Evolutionary conservation across 331 rosid species (phyloP).

Genomic region (Cydonia oblonga): DNA sequence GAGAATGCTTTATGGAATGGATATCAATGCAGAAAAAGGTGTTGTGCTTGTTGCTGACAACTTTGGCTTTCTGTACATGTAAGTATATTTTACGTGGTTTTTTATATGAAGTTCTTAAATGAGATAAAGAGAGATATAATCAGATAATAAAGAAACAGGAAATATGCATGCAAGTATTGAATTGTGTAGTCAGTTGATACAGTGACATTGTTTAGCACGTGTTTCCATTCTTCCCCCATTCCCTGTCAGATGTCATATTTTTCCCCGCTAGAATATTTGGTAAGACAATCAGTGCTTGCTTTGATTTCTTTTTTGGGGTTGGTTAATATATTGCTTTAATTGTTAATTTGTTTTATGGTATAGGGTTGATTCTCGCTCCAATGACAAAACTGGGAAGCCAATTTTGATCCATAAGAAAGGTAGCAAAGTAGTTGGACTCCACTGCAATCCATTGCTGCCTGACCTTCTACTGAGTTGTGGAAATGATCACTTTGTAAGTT

Average conservation of each 20-base stretch:
- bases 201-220: no score
- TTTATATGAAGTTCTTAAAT: neutral
- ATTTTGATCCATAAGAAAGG: slow-evolving; percentile 85
- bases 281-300: neutral
- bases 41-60: slow-evolving; percentile 74
- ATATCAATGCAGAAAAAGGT: slow-evolving; percentile 64
- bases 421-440: slow-evolving; percentile 78
- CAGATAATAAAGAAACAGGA: neutral
- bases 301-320: neutral
- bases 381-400: slow-evolving; percentile 42
- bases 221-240: neutral
- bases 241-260: neutral
- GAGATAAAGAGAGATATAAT: neutral
- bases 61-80: slow-evolving; percentile 72
- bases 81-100: slow-evolving; percentile 19
- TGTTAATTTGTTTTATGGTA: slow-evolving; percentile 4
- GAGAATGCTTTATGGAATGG: slow-evolving; percentile 97
- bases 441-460: slow-evolving; percentile 88
- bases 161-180: neutral
- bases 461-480: slow-evolving; percentile 88
- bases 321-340: neutral
- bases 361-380: slow-evolving; percentile 75
- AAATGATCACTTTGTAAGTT: slow-evolving; percentile 86
- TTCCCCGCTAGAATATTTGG: neutral
- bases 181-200: neutral